A percentile compares a stretch with the other conserved stretches of the same genome.
phyloP scores from a whole-genome alignment of 108 stramenopile species.

The Cyclostephanos tholiformis region DNA sequence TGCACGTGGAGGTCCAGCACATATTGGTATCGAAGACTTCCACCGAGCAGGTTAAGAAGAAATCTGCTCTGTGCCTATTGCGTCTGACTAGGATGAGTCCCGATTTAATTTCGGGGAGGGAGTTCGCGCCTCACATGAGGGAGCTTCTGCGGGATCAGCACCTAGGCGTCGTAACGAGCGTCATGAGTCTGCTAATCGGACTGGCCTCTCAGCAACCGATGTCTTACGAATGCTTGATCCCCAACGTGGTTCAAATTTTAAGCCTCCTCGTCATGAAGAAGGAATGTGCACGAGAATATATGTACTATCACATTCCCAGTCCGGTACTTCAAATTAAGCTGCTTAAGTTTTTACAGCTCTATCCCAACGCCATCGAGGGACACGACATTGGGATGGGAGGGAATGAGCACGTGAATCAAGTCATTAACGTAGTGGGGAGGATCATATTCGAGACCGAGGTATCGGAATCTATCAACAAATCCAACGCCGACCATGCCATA shows the following conservation, averaged over 20 bases:
- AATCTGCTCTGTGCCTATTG: slow-evolving; percentile 92
- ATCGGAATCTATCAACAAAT: slow-evolving; percentile 95
- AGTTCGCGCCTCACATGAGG: slow-evolving; percentile 86
- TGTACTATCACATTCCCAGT: slow-evolving; percentile 95
- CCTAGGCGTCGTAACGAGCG: slow-evolving; percentile 90
- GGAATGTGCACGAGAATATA: slow-evolving; percentile 86
- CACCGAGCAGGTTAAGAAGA: slow-evolving; percentile 92
- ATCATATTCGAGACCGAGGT: slow-evolving; percentile 92
- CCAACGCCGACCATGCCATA: slow-evolving; percentile 96
- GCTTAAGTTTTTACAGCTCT: slow-evolving; percentile 93
- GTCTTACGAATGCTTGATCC: slow-evolving; percentile 88
- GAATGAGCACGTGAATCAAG: slow-evolving; percentile 73
- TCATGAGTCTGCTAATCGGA: slow-evolving; percentile 88
- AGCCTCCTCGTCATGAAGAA: slow-evolving; percentile 88
- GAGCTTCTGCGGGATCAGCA: slow-evolving; percentile 90
- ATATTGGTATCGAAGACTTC: slow-evolving; percentile 80
- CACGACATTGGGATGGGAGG: slow-evolving; percentile 57
- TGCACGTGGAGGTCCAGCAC: slow-evolving; percentile 88
- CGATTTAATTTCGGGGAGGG: slow-evolving; percentile 79
- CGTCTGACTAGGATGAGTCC: slow-evolving; percentile 90
- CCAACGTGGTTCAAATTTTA: slow-evolving; percentile 90
- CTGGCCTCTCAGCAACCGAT: slow-evolving; percentile 74
- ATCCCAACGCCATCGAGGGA: slow-evolving; percentile 70
- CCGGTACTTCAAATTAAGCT: slow-evolving; percentile 97
- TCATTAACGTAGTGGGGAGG: slow-evolving; percentile 83